Evolutionary conservation across 2,329 filamentous ascomycete genomes (phyloP), one percentile per base, ranked within the genome.

Genomic region (Drechslerella stenobrocha): DNA sequence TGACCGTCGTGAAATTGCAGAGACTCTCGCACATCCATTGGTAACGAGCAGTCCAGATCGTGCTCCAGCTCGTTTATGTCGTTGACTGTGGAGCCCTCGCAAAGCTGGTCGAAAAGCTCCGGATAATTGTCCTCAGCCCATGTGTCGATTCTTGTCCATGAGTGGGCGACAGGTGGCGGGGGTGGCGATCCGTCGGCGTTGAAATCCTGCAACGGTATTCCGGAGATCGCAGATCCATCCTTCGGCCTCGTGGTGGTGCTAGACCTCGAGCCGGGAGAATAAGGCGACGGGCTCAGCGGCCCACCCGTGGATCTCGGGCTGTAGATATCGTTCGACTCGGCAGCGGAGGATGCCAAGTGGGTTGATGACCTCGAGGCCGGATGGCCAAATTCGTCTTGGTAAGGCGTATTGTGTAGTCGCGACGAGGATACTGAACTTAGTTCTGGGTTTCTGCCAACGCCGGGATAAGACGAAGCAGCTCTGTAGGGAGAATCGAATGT

Each of bases 41-140:
- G 93, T 40, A 98, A 82, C 24, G 90, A 92, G 79, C 90, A 95
- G 76, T 98, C 92, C 51, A 98, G 82, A 76, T 95, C 88, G 77
- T 97, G 90, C 79, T 98, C 93, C 53, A 98, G 80, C 77, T 97
- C 93, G 77, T 96, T 97, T 75, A 98, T 81, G 75, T 98, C 93
- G 78, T 98, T 98, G 74, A 84, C 82, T 3, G 93, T 97, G 75
- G 88, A 90, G 26, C 89, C 90, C 77, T 96, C 91, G 76, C 92
- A 88, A 30, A 98, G 80, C 76, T 98, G 91, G 77, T 98, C 93
- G 73, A 81, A 93, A 26, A 98, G 83, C 77, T 98, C 93, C 65
- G 89, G 88, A 77, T 96, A 98, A 78, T 97, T 89, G 70, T 93
- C 89, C 74, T 97, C 93, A 58, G 89, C 83, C 93, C 93, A 98